Conservation (phyloP, 306 rosid species). For the Amphicarpaea edgeworthii region DNA sequence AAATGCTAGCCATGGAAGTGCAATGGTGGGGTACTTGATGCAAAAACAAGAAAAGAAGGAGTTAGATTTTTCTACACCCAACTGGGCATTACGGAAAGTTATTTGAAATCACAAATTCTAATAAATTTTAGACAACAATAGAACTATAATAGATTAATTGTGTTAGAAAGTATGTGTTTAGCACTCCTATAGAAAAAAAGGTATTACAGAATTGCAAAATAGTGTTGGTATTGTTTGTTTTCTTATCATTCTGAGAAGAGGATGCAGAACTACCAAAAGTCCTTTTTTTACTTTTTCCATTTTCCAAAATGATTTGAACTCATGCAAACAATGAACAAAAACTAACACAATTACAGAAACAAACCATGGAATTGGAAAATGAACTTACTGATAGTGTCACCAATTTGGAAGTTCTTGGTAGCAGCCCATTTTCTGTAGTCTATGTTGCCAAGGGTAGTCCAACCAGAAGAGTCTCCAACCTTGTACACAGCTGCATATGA, state of each 20-base stretch:
- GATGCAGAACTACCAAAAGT: neutral
- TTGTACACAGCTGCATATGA: slow-evolving; percentile 69
- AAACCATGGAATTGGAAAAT: neutral
- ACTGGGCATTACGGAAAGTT: neutral
- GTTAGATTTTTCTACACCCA: slow-evolving; percentile 2
- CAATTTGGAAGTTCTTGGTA: slow-evolving; percentile 68
- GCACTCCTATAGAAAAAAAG: neutral
- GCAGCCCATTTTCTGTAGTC: slow-evolving; percentile 84
- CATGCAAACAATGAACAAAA: neutral
- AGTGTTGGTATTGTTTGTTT: neutral
- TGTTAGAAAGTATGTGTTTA: neutral
- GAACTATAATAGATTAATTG: neutral
- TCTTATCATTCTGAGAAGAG: neutral
- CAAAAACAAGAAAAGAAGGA: slow-evolving; percentile 10
- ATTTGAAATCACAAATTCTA: neutral
- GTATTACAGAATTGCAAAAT: slow-evolving; percentile 16
- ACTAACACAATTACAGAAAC: neutral
- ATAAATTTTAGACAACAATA: neutral
- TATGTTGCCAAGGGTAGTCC: slow-evolving; percentile 74
- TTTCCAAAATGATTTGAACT: slow-evolving; percentile 10
- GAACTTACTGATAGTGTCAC: slow-evolving; percentile 86
- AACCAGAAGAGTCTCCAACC: slow-evolving; percentile 88
- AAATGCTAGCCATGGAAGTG: slow-evolving; percentile 29
- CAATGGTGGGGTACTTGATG: slow-evolving; percentile 40
- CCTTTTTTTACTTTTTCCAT: no score